A percentile compares a stretch with the other conserved stretches of the same genome.
phyloP scores from a whole-genome alignment of 345 rosid species.

The Cochlearia excelsa region DNA sequence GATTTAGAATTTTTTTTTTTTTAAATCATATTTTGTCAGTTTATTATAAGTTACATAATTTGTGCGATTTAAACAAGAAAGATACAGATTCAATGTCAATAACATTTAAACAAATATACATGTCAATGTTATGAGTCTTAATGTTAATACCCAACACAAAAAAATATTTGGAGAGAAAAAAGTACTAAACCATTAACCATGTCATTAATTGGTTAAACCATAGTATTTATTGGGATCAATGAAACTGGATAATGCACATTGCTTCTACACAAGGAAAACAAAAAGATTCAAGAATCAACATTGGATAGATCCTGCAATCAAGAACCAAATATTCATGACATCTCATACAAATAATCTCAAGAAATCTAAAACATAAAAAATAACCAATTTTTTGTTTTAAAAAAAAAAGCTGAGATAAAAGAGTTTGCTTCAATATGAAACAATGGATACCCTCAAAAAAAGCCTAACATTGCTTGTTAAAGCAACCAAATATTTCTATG shows the following conservation, averaged over 20 bases:
- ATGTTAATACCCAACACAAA: too few species aligned
- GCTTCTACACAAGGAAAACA: slow-evolving; percentile 55
- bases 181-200: background rate
- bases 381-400: background rate
- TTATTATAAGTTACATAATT: slow-evolving; percentile 10
- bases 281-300: slow-evolving; percentile 46
- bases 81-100: slow-evolving; percentile 4
- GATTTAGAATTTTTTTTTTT: background rate
- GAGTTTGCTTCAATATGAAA: slow-evolving; percentile 76
- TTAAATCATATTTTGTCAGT: slow-evolving; percentile 12
- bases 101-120: background rate
- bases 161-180: background rate
- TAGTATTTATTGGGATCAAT: slow-evolving; percentile 4
- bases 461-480: slow-evolving; percentile 48
- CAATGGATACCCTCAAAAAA: slow-evolving; percentile 67
- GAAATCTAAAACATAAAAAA: background rate
- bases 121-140: slow-evolving; percentile 3
- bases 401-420: slow-evolving; percentile 29
- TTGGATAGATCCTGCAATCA: slow-evolving; percentile 40
- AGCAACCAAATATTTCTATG: slow-evolving; percentile 45
- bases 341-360: slow-evolving; percentile 6
- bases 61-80: slow-evolving; percentile 31
- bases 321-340: slow-evolving; percentile 33
- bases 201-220: background rate
- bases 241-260: slow-evolving; percentile 21